These are phyloP conservation scores for maize (Zea mays) DNA, from an alignment of 176 grass and related monocot genomes.

Conservation along the genomic window Zm-B73-REFERENCE-NAM-5.0 NC_050099.1:232175501-232176000, in stretches of 20 bases:
- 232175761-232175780: neutral
- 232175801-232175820: neutral
- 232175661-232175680: neutral
- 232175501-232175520: neutral
- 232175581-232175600: neutral
- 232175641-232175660: neutral
- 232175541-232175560: neutral
- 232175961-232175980: slow-evolving; percentile 65
- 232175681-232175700: neutral
- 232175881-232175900: slow-evolving; percentile 77
- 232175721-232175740: neutral
- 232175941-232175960: slow-evolving; percentile 46
- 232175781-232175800: neutral
- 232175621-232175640: neutral
- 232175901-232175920: slow-evolving; percentile 31
- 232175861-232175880: neutral
- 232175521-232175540: neutral
- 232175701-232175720: neutral
- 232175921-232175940: slow-evolving; percentile 43
- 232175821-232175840: neutral
- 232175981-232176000: slow-evolving; percentile 64
- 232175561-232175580: neutral
- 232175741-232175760: neutral
- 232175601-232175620: neutral
- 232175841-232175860: neutral